These are phyloP conservation scores for Ampelomyces quisqualis DNA, from an alignment of 2,329 filamentous ascomycete species.

Conservation along the genomic window DNA sequence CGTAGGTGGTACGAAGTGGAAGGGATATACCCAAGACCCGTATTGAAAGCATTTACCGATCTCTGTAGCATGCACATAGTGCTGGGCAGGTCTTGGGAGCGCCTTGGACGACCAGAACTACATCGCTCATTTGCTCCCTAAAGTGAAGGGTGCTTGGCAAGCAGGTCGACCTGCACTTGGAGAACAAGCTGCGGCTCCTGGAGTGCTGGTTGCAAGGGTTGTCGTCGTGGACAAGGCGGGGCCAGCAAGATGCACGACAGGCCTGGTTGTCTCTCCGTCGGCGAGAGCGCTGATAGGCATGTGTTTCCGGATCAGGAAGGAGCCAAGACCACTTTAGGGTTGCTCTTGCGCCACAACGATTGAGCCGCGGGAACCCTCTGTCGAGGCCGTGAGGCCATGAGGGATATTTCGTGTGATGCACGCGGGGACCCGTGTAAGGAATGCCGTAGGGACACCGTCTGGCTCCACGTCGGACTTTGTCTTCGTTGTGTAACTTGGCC, in stretches of 20 bases:
- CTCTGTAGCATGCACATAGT: slow-evolving; percentile 16
- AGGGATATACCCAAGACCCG: slow-evolving; percentile 27
- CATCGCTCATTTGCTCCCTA: slow-evolving; percentile 15
- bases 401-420: neutral
- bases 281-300: slow-evolving; percentile 10
- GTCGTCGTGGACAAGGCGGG: slow-evolving; percentile 9
- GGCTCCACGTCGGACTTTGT: no score
- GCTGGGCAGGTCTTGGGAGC: slow-evolving; percentile 22
- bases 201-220: slow-evolving; percentile 6
- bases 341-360: slow-evolving; percentile 10
- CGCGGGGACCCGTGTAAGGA: no score
- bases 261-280: slow-evolving; percentile 3
- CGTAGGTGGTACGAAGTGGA: slow-evolving; percentile 23
- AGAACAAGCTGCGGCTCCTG: slow-evolving; percentile 14
- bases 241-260: slow-evolving; percentile 3
- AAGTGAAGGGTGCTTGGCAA: slow-evolving; percentile 18
- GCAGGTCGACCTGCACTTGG: slow-evolving; percentile 13
- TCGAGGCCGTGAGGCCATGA: slow-evolving; percentile 5
- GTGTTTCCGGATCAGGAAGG: slow-evolving; percentile 21
- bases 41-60: slow-evolving; percentile 22
- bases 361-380: slow-evolving; percentile 3
- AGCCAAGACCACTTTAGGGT: slow-evolving; percentile 19
- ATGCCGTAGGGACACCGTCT: no score
- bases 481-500: neutral
- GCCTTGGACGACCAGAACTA: slow-evolving; percentile 16